Evolutionary conservation across 2,329 filamentous ascomycete genomes (phyloP), one percentile per base, ranked within the genome.

Genomic region (Beauveria bassiana): DNA sequence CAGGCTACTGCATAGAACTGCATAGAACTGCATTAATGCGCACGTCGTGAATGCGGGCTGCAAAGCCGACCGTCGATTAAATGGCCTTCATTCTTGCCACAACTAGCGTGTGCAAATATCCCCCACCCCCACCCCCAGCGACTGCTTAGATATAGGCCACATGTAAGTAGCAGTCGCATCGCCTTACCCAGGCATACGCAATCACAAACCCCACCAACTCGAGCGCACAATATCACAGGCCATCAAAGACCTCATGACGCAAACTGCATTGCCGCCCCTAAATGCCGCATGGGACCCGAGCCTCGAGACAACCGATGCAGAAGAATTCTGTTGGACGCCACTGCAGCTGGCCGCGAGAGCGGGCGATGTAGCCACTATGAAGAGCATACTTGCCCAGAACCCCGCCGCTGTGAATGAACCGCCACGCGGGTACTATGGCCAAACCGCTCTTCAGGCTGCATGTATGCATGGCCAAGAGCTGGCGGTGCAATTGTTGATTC

Each of bases 391-490:
- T 16, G 63, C 64, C 1, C 49, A 64, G 49, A 69, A 70, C 20
- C 54, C 63, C 22, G 66, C 67, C 20, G 67, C 70, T 57, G 69
- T 70, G 12, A 74, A 76, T 53, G 72, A 70, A 0, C 68, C 67
- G 12, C 69, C 74, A 3, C 64, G 61, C 16, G 70, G 68, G 5
- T 74, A 72, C 22, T 72, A 71, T 40, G 75, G 75, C 9, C 66
- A 72, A 38, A 75, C 73, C 3, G 73, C 75, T 0, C 67, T 77
- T 3, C 72, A 73, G 26, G 74, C 74, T 1, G 74, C 74, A 3
- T 70, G 72, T 20, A 64, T 68, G n/a, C 57, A 55, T 0, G 66
- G 68, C 1, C 66, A 74, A 55, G 46, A 12, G 20, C 28, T 18
- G 8, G 43, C 43, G 9, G 59, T 61, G 34, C 16, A 40, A 22